Base-by-base conservation (phyloP, 2,329 filamentous ascomycete species). In the Helotiales sp. region DNA sequence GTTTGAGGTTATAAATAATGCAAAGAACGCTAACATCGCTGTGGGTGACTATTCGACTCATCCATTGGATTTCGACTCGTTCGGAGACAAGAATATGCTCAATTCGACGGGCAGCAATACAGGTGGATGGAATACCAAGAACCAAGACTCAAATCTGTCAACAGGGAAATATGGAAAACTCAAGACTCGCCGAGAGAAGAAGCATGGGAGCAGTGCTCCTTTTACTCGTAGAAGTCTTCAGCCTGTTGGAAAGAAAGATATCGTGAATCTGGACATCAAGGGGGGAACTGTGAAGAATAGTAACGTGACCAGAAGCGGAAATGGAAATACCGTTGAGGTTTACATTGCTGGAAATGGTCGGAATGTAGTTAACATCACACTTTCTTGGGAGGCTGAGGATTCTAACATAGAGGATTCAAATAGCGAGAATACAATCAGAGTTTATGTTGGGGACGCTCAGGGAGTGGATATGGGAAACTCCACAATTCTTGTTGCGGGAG, bases 51-150 rank as follows among this genome's bases (percentile, higher is more conserved):
- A 60, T 15, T 54, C 63, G 1, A 60, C 28, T 2, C 55, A 55
- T n/a, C 45, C 45, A 1, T n/a, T 40, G 15, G 54, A 59, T 20
- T 59, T 59, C 26, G 40, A 64, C 15, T 40, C 52, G 10, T 59
- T 64, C n/a, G 63, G 63, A 4, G 37, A 55, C 24, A 60, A 61
- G 54, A 61, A 54, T 40, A 65, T 64, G 62, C 32, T 64, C 17
- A 64, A 64, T 52, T 50, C 40, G 3, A 64, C 62, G 5, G 62
- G 62, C 7, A 59, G 54, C 32, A 64, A 64, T 30, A 64, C 62
- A n/a, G 55, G 47, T 17, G 45, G 63, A 15, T 65, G 63, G 63
- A 61, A 65, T 54, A 50, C 55, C n/a, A 61, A 61, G 47, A 58
- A 61, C 15, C 45, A 17, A 2, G 47, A 26, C 10, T n/a, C 40